Percentiles rank a stretch among this genome's conserved stretches.
Evolutionary conservation across 2,329 filamentous ascomycete species (phyloP).

Genomic region (Rhynchosporium secalis): DNA sequence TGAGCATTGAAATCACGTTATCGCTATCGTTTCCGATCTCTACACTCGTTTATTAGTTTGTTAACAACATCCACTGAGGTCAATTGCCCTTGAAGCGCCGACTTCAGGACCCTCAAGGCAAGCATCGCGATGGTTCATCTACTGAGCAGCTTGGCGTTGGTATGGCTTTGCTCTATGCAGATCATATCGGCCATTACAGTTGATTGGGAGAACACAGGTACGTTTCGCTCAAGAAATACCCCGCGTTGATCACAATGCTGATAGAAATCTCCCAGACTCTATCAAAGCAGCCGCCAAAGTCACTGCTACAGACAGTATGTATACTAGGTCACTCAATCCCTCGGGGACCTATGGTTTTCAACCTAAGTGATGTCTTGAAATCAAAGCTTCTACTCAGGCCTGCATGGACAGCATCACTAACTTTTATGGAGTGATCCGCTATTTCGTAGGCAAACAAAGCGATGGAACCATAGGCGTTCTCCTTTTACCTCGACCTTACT

Average conservation of each 20-base stretch:
- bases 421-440: slow-evolving; percentile 43
- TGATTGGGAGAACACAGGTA: slow-evolving; percentile 15
- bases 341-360: no score
- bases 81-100: not conserved
- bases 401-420: no score
- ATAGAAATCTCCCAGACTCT: slow-evolving; percentile 29
- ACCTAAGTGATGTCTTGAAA: no score
- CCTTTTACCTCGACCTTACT: slow-evolving; percentile 51
- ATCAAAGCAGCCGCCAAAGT: slow-evolving; percentile 37
- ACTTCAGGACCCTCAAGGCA: not conserved
- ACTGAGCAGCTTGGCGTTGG: slow-evolving; percentile 2
- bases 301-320: slow-evolving; percentile 43
- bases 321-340: no score
- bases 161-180: slow-evolving; percentile 4
- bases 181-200: slow-evolving; percentile 6
- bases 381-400: no score
- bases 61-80: slow-evolving; percentile 1
- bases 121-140: slow-evolving; percentile 8
- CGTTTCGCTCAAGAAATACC: not conserved
- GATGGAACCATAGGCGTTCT: slow-evolving; percentile 52
- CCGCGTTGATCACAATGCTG: not conserved
- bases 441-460: slow-evolving; percentile 52
- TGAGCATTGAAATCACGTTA: not conserved
- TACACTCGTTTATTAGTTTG: slow-evolving; percentile 8
- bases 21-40: not conserved